phyloP scores from a whole-genome alignment of 129 eudicot species.

The carrot (Daucus carota) region DNA sequence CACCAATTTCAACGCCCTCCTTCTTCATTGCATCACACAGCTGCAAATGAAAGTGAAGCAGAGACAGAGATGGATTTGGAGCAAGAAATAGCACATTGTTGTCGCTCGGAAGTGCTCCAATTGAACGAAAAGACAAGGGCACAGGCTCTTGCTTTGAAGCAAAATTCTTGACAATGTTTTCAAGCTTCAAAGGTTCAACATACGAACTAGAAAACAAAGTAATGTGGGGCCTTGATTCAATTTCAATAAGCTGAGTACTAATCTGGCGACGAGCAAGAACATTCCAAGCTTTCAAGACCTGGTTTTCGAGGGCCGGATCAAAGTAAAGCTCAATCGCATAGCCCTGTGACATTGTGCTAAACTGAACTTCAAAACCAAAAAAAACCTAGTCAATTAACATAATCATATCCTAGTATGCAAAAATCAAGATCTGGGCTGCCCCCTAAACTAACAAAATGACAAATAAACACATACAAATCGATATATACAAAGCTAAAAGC shows the following conservation, averaged over 20 bases:
- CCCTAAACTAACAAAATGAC: conserved; percentile 3
- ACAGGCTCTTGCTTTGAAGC: conserved; percentile 82
- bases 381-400: conserved; percentile 4
- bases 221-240: conserved; percentile 92
- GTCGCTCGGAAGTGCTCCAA: conserved; percentile 70
- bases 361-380: conserved; percentile 7
- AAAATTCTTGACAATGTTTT: conserved; percentile 49
- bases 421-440: conserved; percentile 9
- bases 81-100: conserved; percentile 70
- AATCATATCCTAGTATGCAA: not conserved
- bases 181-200: conserved; percentile 68
- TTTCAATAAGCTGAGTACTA: conserved; percentile 96
- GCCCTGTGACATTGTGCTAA: conserved; percentile 72
- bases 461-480: conserved; percentile 7
- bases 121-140: conserved; percentile 61
- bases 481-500: not conserved
- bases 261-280: conserved; percentile 90
- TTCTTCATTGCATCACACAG: conserved; percentile 79
- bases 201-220: conserved; percentile 71
- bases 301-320: conserved; percentile 96
- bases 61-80: conserved; percentile 76
- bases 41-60: conserved; percentile 84
- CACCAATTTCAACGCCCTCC: conserved; percentile 80
- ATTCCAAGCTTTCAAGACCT: conserved; percentile 94
- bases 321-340: conserved; percentile 95